phyloP scores from a whole-genome alignment of 371 early-diverging fungal species.

The Mucor indicus region DNA sequence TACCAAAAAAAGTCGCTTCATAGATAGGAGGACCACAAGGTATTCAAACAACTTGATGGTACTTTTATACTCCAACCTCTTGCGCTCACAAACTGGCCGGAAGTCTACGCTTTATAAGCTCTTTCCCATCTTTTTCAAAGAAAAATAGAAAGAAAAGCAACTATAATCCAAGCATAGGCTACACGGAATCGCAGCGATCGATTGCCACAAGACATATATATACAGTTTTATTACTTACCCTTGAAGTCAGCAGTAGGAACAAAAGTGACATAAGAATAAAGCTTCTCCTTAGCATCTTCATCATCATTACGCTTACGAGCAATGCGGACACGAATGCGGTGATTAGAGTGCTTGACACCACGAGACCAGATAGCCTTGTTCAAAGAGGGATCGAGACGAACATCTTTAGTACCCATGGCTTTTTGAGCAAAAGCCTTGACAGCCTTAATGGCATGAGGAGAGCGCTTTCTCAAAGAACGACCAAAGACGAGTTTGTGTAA shows the following conservation, averaged over 20 bases:
- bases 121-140: background rate
- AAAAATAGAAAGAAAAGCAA: background rate
- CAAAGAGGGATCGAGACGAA: constrained; percentile 76
- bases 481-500: constrained; percentile 87
- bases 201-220: background rate
- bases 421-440: constrained; percentile 84
- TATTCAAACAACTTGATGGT: constrained; percentile 3
- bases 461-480: constrained; percentile 92
- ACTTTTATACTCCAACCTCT: constrained; percentile 26
- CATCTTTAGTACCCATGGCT: constrained; percentile 88
- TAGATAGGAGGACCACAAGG: constrained; percentile 22
- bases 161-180: background rate
- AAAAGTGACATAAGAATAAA: constrained; percentile 85
- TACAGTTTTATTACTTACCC: constrained; percentile 42
- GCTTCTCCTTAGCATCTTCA: constrained; percentile 92
- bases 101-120: background rate
- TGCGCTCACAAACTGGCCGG: constrained; percentile 26
- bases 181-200: constrained; percentile 12
- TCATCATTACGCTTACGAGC: constrained; percentile 92
- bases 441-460: constrained; percentile 91
- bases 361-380: constrained; percentile 86
- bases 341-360: constrained; percentile 89
- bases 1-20: constrained; percentile 15
- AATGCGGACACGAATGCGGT: constrained; percentile 91
- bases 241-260: constrained; percentile 87